A percentile compares a stretch with the other conserved stretches of the same genome.
Conservation (phyloP, 169 alveolate genomes). For the Plasmodium chabaudi region DNA sequence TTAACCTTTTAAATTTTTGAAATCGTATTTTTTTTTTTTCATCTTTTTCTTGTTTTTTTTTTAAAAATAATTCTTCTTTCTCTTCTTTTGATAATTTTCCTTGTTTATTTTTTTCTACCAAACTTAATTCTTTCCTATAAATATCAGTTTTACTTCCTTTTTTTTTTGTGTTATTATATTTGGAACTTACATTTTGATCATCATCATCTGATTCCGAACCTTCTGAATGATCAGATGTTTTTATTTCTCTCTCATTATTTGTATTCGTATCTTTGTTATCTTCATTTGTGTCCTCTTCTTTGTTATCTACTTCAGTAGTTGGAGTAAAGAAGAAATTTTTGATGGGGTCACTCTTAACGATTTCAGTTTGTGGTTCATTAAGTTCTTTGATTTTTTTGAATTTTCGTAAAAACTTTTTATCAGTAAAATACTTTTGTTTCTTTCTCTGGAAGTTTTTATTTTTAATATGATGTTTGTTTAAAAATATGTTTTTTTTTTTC, state of each 20-base stretch:
- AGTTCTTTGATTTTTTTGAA: conserved; percentile 28
- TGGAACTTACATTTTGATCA: background rate
- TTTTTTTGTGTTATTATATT: background rate
- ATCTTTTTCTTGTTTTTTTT: conserved; percentile 18
- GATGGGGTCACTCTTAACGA: conserved; percentile 41
- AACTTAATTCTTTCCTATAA: conserved; percentile 16
- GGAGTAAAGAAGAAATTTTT: conserved; percentile 69
- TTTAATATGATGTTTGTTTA: conserved; percentile 29
- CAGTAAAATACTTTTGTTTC: conserved; percentile 52
- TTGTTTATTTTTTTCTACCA: background rate
- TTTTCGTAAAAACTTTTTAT: conserved; percentile 64
- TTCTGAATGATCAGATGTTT: background rate
- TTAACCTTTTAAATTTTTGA: conserved; percentile 24
- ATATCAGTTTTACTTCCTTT: background rate
- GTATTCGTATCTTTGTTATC: background rate
- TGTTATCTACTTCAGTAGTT: background rate
- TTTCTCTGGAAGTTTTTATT: conserved; percentile 45
- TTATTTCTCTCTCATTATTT: background rate
- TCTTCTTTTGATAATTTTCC: conserved; percentile 5
- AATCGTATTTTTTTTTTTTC: conserved; percentile 18
- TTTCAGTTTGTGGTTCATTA: conserved; percentile 12
- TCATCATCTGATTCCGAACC: background rate
- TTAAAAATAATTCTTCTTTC: conserved; percentile 9
- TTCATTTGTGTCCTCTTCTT: background rate
- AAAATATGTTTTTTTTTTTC: conserved; percentile 22